phyloP scores from a whole-genome alignment of 2,329 filamentous ascomycete genomes.

The Truncatella angustata region DNA sequence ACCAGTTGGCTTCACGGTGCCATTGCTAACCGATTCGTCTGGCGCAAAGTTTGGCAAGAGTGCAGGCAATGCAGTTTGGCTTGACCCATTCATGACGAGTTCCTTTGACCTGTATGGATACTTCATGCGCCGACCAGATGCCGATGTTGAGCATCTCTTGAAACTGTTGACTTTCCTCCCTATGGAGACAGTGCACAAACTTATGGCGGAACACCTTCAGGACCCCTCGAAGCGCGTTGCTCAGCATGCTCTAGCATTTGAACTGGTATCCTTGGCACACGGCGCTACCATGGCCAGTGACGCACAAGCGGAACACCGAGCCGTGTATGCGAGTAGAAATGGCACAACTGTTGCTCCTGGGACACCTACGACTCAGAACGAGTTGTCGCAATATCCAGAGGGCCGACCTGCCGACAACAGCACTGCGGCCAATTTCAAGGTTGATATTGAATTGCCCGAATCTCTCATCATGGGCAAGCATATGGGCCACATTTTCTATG shows the following conservation, averaged over 20 bases:
- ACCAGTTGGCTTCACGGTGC: conserved; percentile 86
- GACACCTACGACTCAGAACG: conserved; percentile 7
- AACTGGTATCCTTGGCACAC: conserved; percentile 80
- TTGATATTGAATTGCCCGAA: conserved; percentile 58
- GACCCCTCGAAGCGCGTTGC: conserved; percentile 73
- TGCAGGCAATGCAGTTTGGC: conserved; percentile 90
- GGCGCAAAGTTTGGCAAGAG: conserved; percentile 95
- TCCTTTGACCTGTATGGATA: conserved; percentile 88
- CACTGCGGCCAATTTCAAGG: conserved; percentile 43
- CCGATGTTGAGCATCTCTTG: conserved; percentile 76
- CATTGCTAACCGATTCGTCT: conserved; percentile 79
- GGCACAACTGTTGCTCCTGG: not conserved
- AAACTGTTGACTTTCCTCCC: conserved; percentile 91
- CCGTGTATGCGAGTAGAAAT: conserved; percentile 42
- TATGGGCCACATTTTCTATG: conserved; percentile 58
- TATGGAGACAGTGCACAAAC: conserved; percentile 58
- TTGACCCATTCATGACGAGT: conserved; percentile 77
- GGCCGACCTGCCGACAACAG: conserved; percentile 31
- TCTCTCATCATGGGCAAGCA: conserved; percentile 53
- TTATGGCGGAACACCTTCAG: conserved; percentile 66
- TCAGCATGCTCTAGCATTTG: conserved; percentile 79
- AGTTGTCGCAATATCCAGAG: conserved; percentile 18
- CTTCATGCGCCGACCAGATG: conserved; percentile 80
- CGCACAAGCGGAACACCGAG: conserved; percentile 55
- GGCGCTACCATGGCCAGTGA: conserved; percentile 62